These are phyloP conservation scores for Akanthomyces dipterigenus DNA, from an alignment of 2,329 filamentous ascomycete species.

Conservation along the genomic window DNA sequence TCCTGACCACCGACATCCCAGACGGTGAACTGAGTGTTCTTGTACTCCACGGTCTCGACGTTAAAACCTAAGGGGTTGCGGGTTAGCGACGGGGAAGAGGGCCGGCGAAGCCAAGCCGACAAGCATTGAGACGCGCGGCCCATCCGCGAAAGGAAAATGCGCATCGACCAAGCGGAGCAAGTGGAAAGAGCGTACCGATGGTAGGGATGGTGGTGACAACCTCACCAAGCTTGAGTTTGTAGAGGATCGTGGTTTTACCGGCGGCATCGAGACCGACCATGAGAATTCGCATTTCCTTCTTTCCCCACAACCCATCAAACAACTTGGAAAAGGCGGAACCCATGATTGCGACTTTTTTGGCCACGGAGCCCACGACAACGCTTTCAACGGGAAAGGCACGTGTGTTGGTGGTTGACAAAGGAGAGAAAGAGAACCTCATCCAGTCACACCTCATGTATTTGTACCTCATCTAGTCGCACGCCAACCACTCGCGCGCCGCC, in stretches of 20 bases:
- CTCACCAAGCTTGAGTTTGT: constrained; percentile 99
- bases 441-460: no score
- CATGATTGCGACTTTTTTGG: constrained; percentile 66
- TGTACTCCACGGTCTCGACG: constrained; percentile 99
- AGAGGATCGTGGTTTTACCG: constrained; percentile 99
- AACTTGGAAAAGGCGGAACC: constrained; percentile 97
- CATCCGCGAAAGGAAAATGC: neutral
- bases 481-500: no score
- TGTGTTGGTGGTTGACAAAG: constrained; percentile 16
- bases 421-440: constrained; percentile 19
- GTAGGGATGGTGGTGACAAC: constrained; percentile 99
- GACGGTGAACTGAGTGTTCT: constrained; percentile 99
- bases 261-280: constrained; percentile 99
- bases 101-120: neutral
- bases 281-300: constrained; percentile 99
- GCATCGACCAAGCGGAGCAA: neutral
- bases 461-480: no score
- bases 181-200: constrained; percentile 61
- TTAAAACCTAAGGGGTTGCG: constrained; percentile 75
- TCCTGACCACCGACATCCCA: constrained; percentile 99
- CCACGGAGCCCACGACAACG: constrained; percentile 23
- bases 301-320: constrained; percentile 93
- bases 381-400: constrained; percentile 7
- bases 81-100: constrained; percentile 7
- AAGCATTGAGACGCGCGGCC: neutral